These are phyloP conservation scores for Aspergillus versicolor DNA, from an alignment of 2,329 filamentous ascomycete genomes.

Conservation along the genomic window DNA sequence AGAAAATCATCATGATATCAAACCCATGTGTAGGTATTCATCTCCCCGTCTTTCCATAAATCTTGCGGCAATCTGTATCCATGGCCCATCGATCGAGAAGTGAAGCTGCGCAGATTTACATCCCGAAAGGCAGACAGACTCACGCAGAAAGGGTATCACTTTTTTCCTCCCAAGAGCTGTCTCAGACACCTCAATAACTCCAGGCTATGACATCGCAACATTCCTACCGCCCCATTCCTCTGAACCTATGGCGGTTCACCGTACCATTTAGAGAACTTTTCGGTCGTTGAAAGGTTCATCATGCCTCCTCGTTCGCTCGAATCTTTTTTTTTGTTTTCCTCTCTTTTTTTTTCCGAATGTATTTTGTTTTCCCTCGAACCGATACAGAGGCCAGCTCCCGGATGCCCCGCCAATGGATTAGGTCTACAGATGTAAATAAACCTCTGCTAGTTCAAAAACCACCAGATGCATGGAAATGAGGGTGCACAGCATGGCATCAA, in stretches of 20 bases:
- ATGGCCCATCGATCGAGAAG: slow-evolving; percentile 31
- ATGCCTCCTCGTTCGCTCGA: slow-evolving; percentile 12
- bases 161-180: slow-evolving; percentile 41
- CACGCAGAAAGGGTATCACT: slow-evolving; percentile 45
- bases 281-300: slow-evolving; percentile 24
- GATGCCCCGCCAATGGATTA: slow-evolving; percentile 24
- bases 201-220: slow-evolving; percentile 33
- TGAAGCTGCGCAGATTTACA: slow-evolving; percentile 39
- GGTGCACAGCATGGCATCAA: slow-evolving; percentile 28
- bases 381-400: slow-evolving; percentile 25
- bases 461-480: slow-evolving; percentile 33
- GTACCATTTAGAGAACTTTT: slow-evolving; percentile 25
- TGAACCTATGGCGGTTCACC: slow-evolving; percentile 32
- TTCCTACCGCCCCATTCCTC: slow-evolving; percentile 22
- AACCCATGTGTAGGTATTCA: slow-evolving; percentile 29
- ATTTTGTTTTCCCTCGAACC: slow-evolving; percentile 16
- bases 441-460: slow-evolving; percentile 31
- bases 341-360: slow-evolving; percentile 15
- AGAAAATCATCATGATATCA: slow-evolving; percentile 31
- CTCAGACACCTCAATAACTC: slow-evolving; percentile 41
- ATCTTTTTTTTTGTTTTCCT: slow-evolving; percentile 13
- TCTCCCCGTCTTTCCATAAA: slow-evolving; percentile 21
- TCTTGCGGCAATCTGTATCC: slow-evolving; percentile 28
- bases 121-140: slow-evolving; percentile 41
- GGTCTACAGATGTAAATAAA: slow-evolving; percentile 30